A percentile compares a stretch with the other conserved stretches of the same genome.
phyloP scores from a whole-genome alignment of 495 filamentous ascomycete genomes.

The Penicillium silybi region DNA sequence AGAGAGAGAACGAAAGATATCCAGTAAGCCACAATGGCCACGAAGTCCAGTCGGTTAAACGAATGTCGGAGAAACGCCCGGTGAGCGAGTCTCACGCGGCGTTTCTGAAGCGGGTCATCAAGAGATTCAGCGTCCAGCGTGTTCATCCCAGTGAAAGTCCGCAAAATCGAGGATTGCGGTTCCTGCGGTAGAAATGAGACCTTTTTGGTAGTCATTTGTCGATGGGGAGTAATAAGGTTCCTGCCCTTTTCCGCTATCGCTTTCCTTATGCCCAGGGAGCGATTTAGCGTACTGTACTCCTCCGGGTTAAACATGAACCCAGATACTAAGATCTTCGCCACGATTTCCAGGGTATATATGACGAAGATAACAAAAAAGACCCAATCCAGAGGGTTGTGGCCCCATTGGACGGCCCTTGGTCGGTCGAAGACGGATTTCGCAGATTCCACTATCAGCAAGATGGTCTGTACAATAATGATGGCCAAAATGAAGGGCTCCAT shows the following conservation, averaged over 20 bases:
- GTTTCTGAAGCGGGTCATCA: conserved; percentile 71
- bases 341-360: conserved; percentile 85
- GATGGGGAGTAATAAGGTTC: conserved; percentile 72
- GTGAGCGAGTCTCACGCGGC: conserved; percentile 78
- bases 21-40: conserved; percentile 97
- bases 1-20: conserved; percentile 72
- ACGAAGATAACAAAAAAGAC: conserved; percentile 78
- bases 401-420: conserved; percentile 55
- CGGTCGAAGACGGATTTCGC: conserved; percentile 60
- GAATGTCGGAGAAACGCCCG: conserved; percentile 91
- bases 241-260: conserved; percentile 71
- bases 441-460: conserved; percentile 80
- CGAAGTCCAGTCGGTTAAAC: conserved; percentile 93
- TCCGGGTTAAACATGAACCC: conserved; percentile 83
- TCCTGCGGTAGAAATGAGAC: conserved; percentile 33
- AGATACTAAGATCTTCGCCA: conserved; percentile 81
- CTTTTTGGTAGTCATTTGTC: conserved; percentile 60
- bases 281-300: conserved; percentile 78
- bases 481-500: conserved; percentile 85
- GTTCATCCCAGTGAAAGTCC: conserved; percentile 78
- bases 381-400: conserved; percentile 67
- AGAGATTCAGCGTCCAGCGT: conserved; percentile 45
- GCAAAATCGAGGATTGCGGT: conserved; percentile 66
- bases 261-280: conserved; percentile 64
- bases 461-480: conserved; percentile 82